A percentile compares a stretch with the other conserved stretches of the same genome.
Evolutionary conservation across 2,329 filamentous ascomycete genomes (phyloP).

Genomic region (Trichophyton rubrum): DNA sequence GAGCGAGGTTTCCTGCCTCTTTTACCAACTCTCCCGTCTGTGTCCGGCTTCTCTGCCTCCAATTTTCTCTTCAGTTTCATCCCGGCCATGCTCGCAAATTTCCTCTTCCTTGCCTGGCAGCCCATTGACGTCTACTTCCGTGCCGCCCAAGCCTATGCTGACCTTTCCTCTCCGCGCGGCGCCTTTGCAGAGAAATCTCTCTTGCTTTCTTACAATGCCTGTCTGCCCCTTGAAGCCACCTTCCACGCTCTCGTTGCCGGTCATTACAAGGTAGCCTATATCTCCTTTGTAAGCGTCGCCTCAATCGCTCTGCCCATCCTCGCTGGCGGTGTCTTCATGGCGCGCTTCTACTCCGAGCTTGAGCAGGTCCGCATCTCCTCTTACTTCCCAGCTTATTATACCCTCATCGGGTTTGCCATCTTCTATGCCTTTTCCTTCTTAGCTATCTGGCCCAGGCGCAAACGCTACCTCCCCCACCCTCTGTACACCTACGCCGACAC

Average conservation of each 20-base stretch:
- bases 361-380: slow-evolving; percentile 51
- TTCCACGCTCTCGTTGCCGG: slow-evolving; percentile 40
- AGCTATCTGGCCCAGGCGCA: slow-evolving; percentile 48
- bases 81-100: slow-evolving; percentile 44
- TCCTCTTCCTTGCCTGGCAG: slow-evolving; percentile 48
- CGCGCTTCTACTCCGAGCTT: slow-evolving; percentile 41
- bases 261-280: slow-evolving; percentile 47
- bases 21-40: slow-evolving; percentile 48
- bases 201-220: slow-evolving; percentile 45
- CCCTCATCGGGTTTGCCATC: slow-evolving; percentile 58
- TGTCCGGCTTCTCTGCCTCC: slow-evolving; percentile 63
- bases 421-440: slow-evolving; percentile 56
- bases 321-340: slow-evolving; percentile 50
- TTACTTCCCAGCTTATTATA: slow-evolving; percentile 58
- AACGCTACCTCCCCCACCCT: slow-evolving; percentile 57
- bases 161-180: slow-evolving; percentile 40
- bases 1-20: slow-evolving; percentile 58
- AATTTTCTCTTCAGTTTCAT: slow-evolving; percentile 74
- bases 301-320: slow-evolving; percentile 45
- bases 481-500: slow-evolving; percentile 63
- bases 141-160: slow-evolving; percentile 45
- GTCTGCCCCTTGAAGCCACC: slow-evolving; percentile 42
- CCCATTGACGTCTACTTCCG: slow-evolving; percentile 50
- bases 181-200: slow-evolving; percentile 44
- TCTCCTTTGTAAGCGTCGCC: slow-evolving; percentile 42